Base-by-base conservation (phyloP, 164 flowering plant genomes). In the Magnolia sinica region DNA sequence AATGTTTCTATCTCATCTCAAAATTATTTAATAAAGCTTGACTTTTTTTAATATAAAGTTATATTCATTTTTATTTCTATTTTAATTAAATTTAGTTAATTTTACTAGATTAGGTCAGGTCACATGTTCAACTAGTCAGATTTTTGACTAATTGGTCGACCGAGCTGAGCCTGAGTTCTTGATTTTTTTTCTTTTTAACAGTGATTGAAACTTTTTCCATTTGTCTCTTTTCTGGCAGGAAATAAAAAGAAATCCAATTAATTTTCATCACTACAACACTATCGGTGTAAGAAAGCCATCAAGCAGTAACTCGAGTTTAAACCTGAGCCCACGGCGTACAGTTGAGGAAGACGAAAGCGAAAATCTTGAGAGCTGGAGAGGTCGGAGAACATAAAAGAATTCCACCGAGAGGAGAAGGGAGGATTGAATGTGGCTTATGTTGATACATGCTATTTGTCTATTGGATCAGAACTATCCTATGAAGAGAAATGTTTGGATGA, bases 221-320 rank as follows among this genome's bases (percentile, higher is more conserved):
- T 31, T 63, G 8, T 61, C 19, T 4, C 37, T 63, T 52, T 51
- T 52, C 52, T 23, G 50, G n/a, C 72, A 80, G 82, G 80, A 80
- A 52, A 71, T 64, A 74, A 55, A 27, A 52, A 67, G 61, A 68
- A 49, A 80, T 68, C 70, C 79, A 49, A 51, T n/a, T 29, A 69
- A 27, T n/a, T 20, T 31, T n/a, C 67, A 31, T 55, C 74, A 70
- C 19, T 37, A 64, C 72, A 64, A 64, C 13, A 11, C 70, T 29
- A n/a, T 16, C 10, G 9, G 50, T 0, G 6, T 31, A 50, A 73
- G 29, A 14, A 80, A 37, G 51, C 14, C 8, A 19, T 29, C 74
- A 51, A 68, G 79, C 73, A 67, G 59, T 7, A 73, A 37, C 49
- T 70, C 75, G 6, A 75, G 63, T n/a, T 51, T 14, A 13, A 64